Evolutionary conservation across 169 alveolate species (phyloP), one percentile per base, ranked within the genome.

Genomic region (Plasmodium yoelii): DNA sequence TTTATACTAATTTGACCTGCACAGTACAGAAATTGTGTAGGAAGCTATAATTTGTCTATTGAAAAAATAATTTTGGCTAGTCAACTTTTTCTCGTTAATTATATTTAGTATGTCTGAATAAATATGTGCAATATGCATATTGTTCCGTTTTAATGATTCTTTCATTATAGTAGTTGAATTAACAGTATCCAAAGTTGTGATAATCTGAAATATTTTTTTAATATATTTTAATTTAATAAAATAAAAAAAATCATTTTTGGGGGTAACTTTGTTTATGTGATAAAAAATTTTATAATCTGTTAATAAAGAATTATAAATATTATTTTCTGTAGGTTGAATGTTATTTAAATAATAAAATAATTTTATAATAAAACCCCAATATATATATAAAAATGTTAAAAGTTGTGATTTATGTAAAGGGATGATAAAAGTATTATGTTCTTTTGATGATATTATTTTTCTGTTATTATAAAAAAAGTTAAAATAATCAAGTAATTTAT

Each of bases 341-440:
- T 44, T 13, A 64, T 47, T 1, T 51, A 49, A 34, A 18, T 42
- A 6, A 57, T 22, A 51, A 22, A 24, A 56, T 56, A 77, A 47
- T 63, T 77, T 75, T 4, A 19, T 34, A 2, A 77, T 44, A 57
- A 63, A 77, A 24, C 15, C 28, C 77, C 75, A 77, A 18, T 63
- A 77, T n/a, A 75, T 77, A 59, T 77, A 77, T n/a, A 77, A 47
- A 63, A 77, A 77, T 49, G 65, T 77, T 46, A 77, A 51, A 26
- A 77, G 77, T 53, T 77, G 88, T 19, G 88, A 77, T 65, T 77
- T 77, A 55, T 77, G 88, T n/a, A 77, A 19, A 12, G 88, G 75
- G 18, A 77, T 34, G 18, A 77, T 49, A 68, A 77, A 77, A 6
- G 42, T 34, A 3, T 34, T 4, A 4, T 47, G 3, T 4, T 64